Conservation (phyloP, 2,329 filamentous ascomycete species). For the Xylaria arbuscula region DNA sequence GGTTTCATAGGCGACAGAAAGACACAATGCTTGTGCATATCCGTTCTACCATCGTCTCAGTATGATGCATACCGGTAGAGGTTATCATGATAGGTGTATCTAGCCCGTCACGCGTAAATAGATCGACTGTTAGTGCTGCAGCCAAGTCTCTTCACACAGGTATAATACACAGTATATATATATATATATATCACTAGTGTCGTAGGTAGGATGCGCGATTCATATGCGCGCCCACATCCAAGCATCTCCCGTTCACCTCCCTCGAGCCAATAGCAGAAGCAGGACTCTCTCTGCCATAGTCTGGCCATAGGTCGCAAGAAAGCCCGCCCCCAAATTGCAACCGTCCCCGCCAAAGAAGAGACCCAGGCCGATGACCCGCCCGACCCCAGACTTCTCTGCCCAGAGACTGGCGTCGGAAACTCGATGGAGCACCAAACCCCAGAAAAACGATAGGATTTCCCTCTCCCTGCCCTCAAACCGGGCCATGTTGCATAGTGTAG, state of each 20-base stretch:
- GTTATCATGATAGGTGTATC: neutral
- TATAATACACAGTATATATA: neutral
- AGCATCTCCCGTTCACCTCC: neutral
- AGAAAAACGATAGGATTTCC: slow-evolving; percentile 24
- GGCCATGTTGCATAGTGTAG: slow-evolving; percentile 11
- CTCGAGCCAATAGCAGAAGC: slow-evolving; percentile 9
- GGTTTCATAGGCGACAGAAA: neutral
- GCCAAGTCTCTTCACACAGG: neutral
- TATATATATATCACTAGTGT: neutral
- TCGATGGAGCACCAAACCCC: slow-evolving; percentile 19
- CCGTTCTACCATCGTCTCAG: neutral
- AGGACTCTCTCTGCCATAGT: neutral
- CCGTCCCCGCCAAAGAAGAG: neutral
- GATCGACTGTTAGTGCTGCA: neutral
- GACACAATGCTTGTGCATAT: neutral
- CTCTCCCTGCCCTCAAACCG: slow-evolving; percentile 11
- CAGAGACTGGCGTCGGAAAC: slow-evolving; percentile 3
- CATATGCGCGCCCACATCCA: neutral
- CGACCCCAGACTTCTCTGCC: slow-evolving; percentile 16
- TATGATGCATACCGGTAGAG: neutral
- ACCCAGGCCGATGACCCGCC: slow-evolving; percentile 16
- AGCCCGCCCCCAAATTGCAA: slow-evolving; percentile 13
- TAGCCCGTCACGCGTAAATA: neutral
- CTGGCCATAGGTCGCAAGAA: neutral
- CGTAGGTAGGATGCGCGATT: neutral